phyloP scores from a whole-genome alignment of 2,329 filamentous ascomycete species.

The Fusarium piperis region DNA sequence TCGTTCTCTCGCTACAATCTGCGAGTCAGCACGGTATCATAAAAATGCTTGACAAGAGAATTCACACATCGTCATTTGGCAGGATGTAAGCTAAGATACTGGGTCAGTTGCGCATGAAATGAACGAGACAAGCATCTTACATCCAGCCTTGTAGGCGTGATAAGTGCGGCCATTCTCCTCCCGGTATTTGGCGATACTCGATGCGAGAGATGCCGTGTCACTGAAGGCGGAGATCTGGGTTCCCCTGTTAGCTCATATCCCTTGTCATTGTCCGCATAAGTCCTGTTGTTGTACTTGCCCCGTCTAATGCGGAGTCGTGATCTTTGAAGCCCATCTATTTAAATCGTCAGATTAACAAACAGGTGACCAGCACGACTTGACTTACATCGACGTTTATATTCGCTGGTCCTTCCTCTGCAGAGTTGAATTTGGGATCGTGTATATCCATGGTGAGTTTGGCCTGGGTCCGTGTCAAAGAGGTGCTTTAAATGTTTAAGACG shows the following conservation, averaged over 20 bases:
- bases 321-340: not conserved
- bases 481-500: not conserved
- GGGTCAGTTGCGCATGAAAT: not conserved
- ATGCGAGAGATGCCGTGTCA: slow-evolving; percentile 1
- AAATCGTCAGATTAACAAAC: not conserved
- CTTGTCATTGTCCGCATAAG: not conserved
- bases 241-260: not conserved
- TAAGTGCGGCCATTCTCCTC: slow-evolving; percentile 26
- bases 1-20: slow-evolving; percentile 15
- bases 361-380: not conserved
- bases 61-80: slow-evolving; percentile 20
- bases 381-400: not conserved
- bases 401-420: not conserved
- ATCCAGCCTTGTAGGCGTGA: slow-evolving; percentile 24
- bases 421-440: not conserved
- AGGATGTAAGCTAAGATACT: slow-evolving; percentile 7
- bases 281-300: not conserved
- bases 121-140: not conserved
- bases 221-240: not conserved
- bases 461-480: not conserved
- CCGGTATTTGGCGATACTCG: slow-evolving; percentile 19
- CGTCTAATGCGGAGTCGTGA: slow-evolving; percentile 6
- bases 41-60: not conserved
- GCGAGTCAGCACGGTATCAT: not conserved
- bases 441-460: not conserved